These are phyloP conservation scores for Hypoxylon sp. DNA, from an alignment of 2,329 filamentous ascomycete genomes.

Conservation along the genomic window DNA sequence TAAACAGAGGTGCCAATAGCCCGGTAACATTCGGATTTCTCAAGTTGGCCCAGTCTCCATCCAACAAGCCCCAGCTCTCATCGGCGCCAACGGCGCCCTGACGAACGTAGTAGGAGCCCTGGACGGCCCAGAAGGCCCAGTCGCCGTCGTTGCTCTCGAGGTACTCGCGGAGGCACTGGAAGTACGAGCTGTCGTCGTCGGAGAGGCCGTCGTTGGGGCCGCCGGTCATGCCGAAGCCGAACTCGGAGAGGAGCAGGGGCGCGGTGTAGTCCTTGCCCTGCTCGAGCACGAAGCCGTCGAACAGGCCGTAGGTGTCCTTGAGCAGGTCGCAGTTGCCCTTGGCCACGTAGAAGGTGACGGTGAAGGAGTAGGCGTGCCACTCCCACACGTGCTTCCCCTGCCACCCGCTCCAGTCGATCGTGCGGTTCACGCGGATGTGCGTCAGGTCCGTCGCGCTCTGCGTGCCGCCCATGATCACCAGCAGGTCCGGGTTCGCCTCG, in stretches of 20 bases:
- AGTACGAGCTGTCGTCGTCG: constrained; percentile 57
- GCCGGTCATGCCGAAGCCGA: constrained; percentile 61
- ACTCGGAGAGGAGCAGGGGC: constrained; percentile 67
- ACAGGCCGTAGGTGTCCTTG: constrained; percentile 55
- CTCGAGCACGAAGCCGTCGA: constrained; percentile 61
- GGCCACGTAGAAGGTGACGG: constrained; percentile 55
- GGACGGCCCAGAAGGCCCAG: constrained; percentile 67
- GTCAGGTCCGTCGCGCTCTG: constrained; percentile 63
- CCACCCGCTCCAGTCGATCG: constrained; percentile 57
- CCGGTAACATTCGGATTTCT: constrained; percentile 49
- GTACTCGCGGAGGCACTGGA: constrained; percentile 61
- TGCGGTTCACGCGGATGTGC: constrained; percentile 49
- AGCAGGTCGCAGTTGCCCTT: constrained; percentile 55
- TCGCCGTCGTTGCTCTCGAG: constrained; percentile 65
- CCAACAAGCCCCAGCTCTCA: constrained; percentile 61
- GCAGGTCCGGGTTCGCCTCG: constrained; percentile 58
- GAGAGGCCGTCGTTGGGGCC: constrained; percentile 53
- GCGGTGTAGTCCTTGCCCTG: constrained; percentile 58
- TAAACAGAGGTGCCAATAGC: constrained; percentile 50
- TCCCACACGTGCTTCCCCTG: constrained; percentile 66
- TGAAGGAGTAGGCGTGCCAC: constrained; percentile 66
- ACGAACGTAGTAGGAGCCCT: constrained; percentile 67
- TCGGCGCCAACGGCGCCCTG: constrained; percentile 59
- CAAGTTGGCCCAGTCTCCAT: constrained; percentile 53
- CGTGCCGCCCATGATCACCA: constrained; percentile 64